A percentile compares a stretch with the other conserved stretches of the same genome.
Conservation (phyloP, 2,329 filamentous ascomycete genomes). For the Sporothrix curviconia region DNA sequence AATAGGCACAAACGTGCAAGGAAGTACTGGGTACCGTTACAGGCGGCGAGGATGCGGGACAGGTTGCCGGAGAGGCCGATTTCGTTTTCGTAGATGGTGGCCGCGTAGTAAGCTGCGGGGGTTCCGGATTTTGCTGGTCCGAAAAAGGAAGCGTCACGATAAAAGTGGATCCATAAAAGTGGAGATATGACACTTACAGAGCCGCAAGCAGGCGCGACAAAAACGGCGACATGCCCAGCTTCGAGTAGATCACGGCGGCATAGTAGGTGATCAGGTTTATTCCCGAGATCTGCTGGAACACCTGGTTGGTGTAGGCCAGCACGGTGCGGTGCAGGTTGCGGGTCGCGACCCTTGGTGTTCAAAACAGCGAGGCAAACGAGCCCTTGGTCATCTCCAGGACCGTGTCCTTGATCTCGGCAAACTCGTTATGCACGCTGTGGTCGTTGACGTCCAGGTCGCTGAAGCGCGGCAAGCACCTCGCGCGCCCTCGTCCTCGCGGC, state of each 20-base stretch:
- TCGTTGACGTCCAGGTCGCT: slow-evolving; percentile 38
- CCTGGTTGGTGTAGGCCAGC: slow-evolving; percentile 20
- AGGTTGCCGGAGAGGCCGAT: slow-evolving; percentile 17
- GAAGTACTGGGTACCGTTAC: slow-evolving; percentile 21
- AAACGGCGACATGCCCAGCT: slow-evolving; percentile 18
- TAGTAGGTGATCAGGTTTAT: slow-evolving; percentile 22
- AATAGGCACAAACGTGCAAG: slow-evolving; percentile 16
- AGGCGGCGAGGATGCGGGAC: slow-evolving; percentile 15
- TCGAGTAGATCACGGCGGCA: slow-evolving; percentile 20
- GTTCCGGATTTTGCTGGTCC: too few species aligned
- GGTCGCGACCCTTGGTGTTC: slow-evolving; percentile 17
- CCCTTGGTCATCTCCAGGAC: slow-evolving; percentile 49
- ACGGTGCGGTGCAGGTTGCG: slow-evolving; percentile 22
- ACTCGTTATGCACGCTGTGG: slow-evolving; percentile 49
- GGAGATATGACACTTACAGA: background rate
- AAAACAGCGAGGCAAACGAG: slow-evolving; percentile 19
- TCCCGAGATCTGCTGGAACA: slow-evolving; percentile 38
- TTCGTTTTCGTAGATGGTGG: slow-evolving; percentile 19
- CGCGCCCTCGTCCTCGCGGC: slow-evolving; percentile 38
- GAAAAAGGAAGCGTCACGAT: background rate
- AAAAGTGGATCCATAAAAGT: background rate
- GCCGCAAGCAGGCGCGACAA: slow-evolving; percentile 19
- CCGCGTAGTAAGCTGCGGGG: slow-evolving; percentile 20
- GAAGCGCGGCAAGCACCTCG: slow-evolving; percentile 37
- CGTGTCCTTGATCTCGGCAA: slow-evolving; percentile 48